phyloP scores from a whole-genome alignment of 345 rosid genomes.

The Noccaea bulbosa region DNA sequence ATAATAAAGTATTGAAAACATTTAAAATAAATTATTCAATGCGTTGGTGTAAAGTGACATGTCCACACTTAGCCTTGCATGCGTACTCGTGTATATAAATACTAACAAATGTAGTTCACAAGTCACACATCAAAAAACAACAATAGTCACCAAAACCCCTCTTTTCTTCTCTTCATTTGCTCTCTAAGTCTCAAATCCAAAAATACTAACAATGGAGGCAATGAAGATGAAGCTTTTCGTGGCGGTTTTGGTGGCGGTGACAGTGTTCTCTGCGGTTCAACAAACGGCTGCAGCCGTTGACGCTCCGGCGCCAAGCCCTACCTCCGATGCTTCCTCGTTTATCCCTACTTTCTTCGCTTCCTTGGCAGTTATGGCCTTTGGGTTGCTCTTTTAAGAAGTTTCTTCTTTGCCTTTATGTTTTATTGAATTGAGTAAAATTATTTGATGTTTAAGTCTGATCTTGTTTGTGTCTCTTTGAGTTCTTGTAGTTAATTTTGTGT shows the following conservation, averaged over 20 bases:
- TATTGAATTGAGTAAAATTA: conserved; percentile 16
- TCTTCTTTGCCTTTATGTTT: not conserved
- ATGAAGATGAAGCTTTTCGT: conserved; percentile 46
- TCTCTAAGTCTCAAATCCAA: conserved; percentile 18
- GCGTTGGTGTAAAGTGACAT: conserved; percentile 48
- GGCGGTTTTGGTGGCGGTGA: conserved; percentile 39
- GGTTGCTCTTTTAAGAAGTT: conserved; percentile 39
- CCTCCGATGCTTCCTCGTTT: conserved; percentile 41
- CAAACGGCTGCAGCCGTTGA: conserved; percentile 38
- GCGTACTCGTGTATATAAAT: conserved; percentile 40
- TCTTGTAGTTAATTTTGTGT: conserved; percentile 25
- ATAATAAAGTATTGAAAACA: conserved; percentile 21
- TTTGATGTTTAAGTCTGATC: conserved; percentile 9
- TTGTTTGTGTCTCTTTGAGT: conserved; percentile 32
- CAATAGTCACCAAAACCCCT: conserved; percentile 12
- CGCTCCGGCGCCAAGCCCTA: conserved; percentile 49
- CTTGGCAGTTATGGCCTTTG: conserved; percentile 32
- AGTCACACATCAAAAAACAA: conserved; percentile 34
- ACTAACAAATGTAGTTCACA: conserved; percentile 34
- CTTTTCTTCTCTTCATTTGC: conserved; percentile 34
- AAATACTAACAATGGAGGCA: conserved; percentile 43
- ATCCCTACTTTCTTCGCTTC: conserved; percentile 43
- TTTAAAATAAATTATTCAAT: conserved; percentile 20
- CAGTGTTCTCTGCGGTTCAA: conserved; percentile 38
- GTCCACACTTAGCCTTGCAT: conserved; percentile 33